phyloP scores from a whole-genome alignment of 2,329 filamentous ascomycete species.

The Pseudogymnoascus sp. region DNA sequence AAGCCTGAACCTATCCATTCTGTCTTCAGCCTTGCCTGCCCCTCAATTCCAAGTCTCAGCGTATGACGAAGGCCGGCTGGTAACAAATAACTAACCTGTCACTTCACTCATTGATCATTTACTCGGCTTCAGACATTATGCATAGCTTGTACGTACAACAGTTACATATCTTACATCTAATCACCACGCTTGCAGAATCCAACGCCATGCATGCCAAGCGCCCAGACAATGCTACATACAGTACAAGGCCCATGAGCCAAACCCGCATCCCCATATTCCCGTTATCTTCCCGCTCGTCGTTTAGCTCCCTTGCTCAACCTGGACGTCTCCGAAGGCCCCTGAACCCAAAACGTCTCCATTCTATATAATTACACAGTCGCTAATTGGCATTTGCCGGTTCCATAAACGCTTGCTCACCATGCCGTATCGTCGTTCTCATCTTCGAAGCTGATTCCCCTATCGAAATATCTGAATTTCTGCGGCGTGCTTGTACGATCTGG shows the following conservation, averaged over 20 bases:
- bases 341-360: neutral
- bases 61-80: neutral
- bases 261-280: conserved; percentile 6
- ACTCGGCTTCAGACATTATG: conserved; percentile 1
- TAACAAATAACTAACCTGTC: neutral
- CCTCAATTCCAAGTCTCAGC: too few relatives aligned
- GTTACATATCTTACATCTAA: conserved; percentile 3
- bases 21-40: neutral
- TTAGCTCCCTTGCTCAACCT: conserved; percentile 4
- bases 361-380: neutral
- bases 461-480: neutral
- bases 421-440: conserved; percentile 1
- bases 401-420: neutral
- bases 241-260: conserved; percentile 1
- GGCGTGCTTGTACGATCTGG: neutral
- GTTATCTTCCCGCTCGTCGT: conserved; percentile 4
- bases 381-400: neutral
- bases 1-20: neutral
- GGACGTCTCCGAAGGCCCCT: neutral
- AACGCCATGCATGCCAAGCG: conserved; percentile 3
- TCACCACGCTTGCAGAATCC: neutral
- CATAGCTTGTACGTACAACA: conserved; percentile 3
- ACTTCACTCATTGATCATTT: neutral
- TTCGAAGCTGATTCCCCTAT: neutral
- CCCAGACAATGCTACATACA: neutral